Percentiles rank a stretch among this genome's conserved stretches.
phyloP scores from a whole-genome alignment of 2,329 filamentous ascomycete genomes.

The Cladosporium phlei region DNA sequence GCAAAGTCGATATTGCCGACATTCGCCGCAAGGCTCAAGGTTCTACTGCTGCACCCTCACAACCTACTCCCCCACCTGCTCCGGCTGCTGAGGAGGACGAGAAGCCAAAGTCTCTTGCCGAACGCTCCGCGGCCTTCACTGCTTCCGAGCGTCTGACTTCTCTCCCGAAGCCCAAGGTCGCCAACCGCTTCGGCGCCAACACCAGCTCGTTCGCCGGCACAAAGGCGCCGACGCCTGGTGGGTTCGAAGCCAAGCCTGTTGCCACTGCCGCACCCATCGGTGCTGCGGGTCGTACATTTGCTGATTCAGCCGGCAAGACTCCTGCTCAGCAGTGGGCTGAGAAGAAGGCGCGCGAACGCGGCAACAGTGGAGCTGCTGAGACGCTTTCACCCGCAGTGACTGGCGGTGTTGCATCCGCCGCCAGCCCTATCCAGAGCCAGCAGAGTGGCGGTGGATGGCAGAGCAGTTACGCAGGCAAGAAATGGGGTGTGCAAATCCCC shows the following conservation, averaged over 20 bases:
- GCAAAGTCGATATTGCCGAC: conserved; percentile 94
- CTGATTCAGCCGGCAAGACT: conserved; percentile 90
- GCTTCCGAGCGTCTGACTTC: conserved; percentile 76
- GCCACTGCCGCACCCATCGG: conserved; percentile 60
- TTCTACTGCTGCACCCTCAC: conserved; percentile 22
- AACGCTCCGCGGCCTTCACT: conserved; percentile 69
- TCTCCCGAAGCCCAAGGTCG: conserved; percentile 90
- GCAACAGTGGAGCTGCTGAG: conserved; percentile 48
- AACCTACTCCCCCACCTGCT: conserved; percentile 37
- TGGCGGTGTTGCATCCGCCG: conserved; percentile 32
- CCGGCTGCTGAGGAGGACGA: conserved; percentile 47
- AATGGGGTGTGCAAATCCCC: conserved; percentile 79
- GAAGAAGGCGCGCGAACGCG: conserved; percentile 81
- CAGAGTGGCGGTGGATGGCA: conserved; percentile 82
- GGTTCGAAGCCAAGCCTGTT: conserved; percentile 58
- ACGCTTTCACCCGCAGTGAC: conserved; percentile 39
- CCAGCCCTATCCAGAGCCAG: conserved; percentile 58
- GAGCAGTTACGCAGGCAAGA: conserved; percentile 85
- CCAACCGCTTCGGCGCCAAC: conserved; percentile 75
- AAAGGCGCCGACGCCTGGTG: conserved; percentile 76
- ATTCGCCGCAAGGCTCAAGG: conserved; percentile 81
- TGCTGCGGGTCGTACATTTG: conserved; percentile 84
- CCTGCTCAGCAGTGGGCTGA: conserved; percentile 96
- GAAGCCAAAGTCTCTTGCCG: conserved; percentile 61
- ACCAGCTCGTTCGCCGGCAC: conserved; percentile 74